Evolutionary conservation across 176 grass and related monocot species (phyloP).

Genomic region (Coix lacrymajobi): DNA sequence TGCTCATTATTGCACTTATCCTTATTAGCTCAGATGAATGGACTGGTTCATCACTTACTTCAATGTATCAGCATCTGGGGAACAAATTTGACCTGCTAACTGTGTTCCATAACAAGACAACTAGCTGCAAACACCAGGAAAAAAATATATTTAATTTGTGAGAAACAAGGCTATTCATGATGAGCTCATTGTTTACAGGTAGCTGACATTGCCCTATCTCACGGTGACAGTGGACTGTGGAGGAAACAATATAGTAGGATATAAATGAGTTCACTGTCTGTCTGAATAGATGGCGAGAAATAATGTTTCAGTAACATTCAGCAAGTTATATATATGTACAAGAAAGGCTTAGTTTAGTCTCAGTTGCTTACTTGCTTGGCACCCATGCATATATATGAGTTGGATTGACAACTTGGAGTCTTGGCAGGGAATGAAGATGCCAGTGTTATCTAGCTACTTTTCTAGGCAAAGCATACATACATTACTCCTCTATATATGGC

Average conservation of each 20-base stretch:
- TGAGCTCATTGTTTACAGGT: constrained; percentile 21
- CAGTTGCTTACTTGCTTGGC: constrained; percentile 17
- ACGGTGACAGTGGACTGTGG: constrained; percentile 1
- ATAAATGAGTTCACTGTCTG: neutral
- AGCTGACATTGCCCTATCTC: neutral
- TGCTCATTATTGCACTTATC: neutral
- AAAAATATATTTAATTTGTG: neutral
- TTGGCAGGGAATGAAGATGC: constrained; percentile 30
- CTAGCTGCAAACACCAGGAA: neutral
- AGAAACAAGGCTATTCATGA: constrained; percentile 23
- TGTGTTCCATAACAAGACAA: constrained; percentile 18
- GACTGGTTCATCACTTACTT: constrained; percentile 21
- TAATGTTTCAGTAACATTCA: constrained; percentile 16
- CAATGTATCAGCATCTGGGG: constrained; percentile 29
- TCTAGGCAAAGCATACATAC: constrained; percentile 32
- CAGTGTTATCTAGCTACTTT: constrained; percentile 31
- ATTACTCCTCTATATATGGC: neutral
- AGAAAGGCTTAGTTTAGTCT: constrained; percentile 21
- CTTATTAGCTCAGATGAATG: constrained; percentile 28
- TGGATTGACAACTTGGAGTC: constrained; percentile 47
- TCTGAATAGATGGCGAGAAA: constrained; percentile 12
- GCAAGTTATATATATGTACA: constrained; percentile 1
- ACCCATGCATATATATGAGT: constrained; percentile 25
- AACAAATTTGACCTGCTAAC: constrained; percentile 27
- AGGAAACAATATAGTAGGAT: neutral